Conservation (phyloP, 495 filamentous ascomycete genomes). For the Lasiosphaeris hirsuta region DNA sequence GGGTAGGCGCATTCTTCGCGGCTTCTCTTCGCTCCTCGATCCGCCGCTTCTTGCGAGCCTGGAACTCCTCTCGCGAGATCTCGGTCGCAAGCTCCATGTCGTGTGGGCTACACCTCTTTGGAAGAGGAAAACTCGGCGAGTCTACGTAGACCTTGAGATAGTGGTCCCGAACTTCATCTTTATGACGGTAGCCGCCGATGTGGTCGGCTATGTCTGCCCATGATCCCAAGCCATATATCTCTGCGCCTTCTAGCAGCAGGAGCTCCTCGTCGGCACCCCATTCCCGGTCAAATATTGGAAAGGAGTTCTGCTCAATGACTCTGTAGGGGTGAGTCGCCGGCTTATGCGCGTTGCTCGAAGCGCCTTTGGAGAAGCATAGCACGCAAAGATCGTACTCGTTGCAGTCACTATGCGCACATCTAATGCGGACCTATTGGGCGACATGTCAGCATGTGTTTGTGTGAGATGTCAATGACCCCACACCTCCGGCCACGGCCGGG, state of each 20-base stretch:
- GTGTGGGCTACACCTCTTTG: conserved; percentile 73
- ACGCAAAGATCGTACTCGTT: conserved; percentile 97
- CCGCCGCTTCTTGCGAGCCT: conserved; percentile 85
- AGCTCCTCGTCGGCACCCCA: conserved; percentile 98
- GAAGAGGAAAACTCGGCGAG: conserved; percentile 78
- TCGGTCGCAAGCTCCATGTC: conserved; percentile 72
- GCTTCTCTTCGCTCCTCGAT: conserved; percentile 92
- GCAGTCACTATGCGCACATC: conserved; percentile 78
- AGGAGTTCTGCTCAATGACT: conserved; percentile 97
- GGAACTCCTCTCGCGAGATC: conserved; percentile 88
- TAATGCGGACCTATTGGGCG: conserved; percentile 74
- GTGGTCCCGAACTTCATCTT: conserved; percentile 92
- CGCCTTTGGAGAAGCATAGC: conserved; percentile 81
- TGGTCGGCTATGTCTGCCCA: conserved; percentile 99
- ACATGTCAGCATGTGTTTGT: conserved; percentile 13
- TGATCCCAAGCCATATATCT: conserved; percentile 93
- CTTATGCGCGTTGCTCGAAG: conserved; percentile 74
- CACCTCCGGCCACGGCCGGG: conserved; percentile 7
- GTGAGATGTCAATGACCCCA: conserved; percentile 17
- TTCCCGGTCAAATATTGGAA: conserved; percentile 89
- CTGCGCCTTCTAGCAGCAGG: conserved; percentile 88
- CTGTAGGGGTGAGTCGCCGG: conserved; percentile 80
- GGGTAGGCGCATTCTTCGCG: conserved; percentile 75
- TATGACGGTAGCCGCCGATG: conserved; percentile 89
- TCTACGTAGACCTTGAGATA: conserved; percentile 87